Percentiles rank a stretch among this genome's conserved stretches.
phyloP scores from a whole-genome alignment of 441 rosid genomes.

The Cnidoscolus chayamansa region DNA sequence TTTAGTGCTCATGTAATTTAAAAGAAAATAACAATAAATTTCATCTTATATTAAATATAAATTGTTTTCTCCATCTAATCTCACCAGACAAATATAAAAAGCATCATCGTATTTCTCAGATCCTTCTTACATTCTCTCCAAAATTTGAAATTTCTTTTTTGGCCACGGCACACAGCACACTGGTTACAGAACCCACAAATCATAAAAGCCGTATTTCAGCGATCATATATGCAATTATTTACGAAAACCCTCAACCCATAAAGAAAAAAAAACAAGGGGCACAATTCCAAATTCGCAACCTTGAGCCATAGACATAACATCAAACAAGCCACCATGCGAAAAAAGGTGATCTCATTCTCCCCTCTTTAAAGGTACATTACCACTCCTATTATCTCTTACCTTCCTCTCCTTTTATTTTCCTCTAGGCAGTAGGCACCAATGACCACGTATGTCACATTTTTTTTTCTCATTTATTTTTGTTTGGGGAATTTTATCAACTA shows the following conservation, averaged over 20 bases:
- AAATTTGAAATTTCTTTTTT: not conserved
- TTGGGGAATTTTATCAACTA: constrained; percentile 19
- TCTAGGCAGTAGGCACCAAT: not conserved
- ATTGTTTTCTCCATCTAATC: no score
- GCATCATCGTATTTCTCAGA: no score
- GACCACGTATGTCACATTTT: constrained; percentile 37
- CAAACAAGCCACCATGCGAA: constrained; percentile 23
- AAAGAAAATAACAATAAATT: constrained; percentile 3
- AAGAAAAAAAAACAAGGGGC: not conserved
- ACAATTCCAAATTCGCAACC: not conserved
- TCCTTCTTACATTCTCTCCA: no score
- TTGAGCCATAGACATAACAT: constrained; percentile 14
- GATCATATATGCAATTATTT: not conserved
- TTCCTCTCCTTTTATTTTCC: constrained; percentile 11
- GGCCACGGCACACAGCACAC: constrained; percentile 21
- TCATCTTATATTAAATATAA: no score
- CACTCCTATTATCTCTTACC: not conserved
- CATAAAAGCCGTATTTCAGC: not conserved
- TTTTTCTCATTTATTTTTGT: not conserved
- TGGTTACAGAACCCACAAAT: not conserved
- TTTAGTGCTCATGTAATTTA: not conserved
- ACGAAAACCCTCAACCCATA: not conserved
- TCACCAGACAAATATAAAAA: no score
- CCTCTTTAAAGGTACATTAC: constrained; percentile 38
- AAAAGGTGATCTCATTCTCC: constrained; percentile 28